Evolutionary conservation across 352 stramenopile species (phyloP), one percentile per base, ranked within the genome.

Genomic region (Phytopythium litorale): DNA sequence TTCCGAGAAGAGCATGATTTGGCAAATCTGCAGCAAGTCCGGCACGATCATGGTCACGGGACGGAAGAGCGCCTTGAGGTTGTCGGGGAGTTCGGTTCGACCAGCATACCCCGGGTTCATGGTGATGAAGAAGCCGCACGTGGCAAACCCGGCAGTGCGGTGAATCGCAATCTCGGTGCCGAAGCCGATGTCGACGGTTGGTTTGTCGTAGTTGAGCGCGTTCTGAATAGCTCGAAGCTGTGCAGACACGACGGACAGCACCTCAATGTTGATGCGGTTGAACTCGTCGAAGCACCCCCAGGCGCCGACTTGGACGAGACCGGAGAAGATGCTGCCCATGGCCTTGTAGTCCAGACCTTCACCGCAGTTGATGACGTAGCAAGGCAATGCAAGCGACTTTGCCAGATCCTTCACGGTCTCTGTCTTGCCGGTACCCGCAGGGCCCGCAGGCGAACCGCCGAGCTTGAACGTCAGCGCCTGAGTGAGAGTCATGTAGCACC

Each of bases 1-100:
- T 65, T 98, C 91, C 0, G 89, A 97, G 62, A 97, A 97, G 16
- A 98, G 75, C 92, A 98, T 98, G 66, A 98, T 97, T 71, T 98
- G 89, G 63, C 89, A 97, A 66, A 98, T 98, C 71, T 96, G 86
- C 8, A 96, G 66, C 57, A 98, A 63, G 58, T 98, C 92, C 0
- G 92, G 92, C 15, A 97, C 89, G 60, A 98, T 97, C 92, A 98
- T 98, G 11, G 91, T 97, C 50, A 97, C 91, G 0, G 92, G 92
- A 13, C 92, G 84, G 64, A 98, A 98, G 1, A 98, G 81, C 21
- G 92, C 92, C 56, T 98, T 98, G 8, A 98, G 73, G 55, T 97
- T 98, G 60, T 98, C 92, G 0, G 92, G 92, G 1, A 98, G 76
- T 63, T 98, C 92, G 0, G 92, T 98, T 0, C 92, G 76, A 0